Base-by-base conservation (phyloP, 73 alveolate genomes). In the Symbiodinium natans region DNA sequence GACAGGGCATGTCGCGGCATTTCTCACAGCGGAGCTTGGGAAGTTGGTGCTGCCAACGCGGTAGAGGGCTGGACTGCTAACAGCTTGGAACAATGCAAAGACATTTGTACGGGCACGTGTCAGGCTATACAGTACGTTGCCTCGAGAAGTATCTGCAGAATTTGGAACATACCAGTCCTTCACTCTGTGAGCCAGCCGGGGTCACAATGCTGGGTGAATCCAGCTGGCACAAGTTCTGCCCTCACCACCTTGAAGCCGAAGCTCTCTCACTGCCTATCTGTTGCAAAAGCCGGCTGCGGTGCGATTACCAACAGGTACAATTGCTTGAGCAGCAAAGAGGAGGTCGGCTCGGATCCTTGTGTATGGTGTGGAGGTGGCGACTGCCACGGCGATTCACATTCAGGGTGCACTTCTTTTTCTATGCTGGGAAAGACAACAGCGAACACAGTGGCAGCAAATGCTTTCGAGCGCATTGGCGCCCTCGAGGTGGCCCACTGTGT, bases 291-390 rank as follows among this genome's bases (percentile, higher is more conserved):
- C 54, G 97, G 97, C 39, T 90, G 97, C 68, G 80, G 33, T 6
- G 80, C 97, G 40, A 25, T 90, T 41, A 29, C 31, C 41, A 34
- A 71, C n/a, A 90, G 46, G 40, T 23, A 71, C 39, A 80, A 40
- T 39, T 90, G 97, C 80, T 85, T 90, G 40, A 90, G 97, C 97
- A 90, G 97, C 56, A 33, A 39, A 34, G 88, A 73, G 38, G 80
- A 46, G 1, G 36, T 9, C 36, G 17, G 40, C 43, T 3, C 46
- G 41, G 97, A 90, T 34, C 97, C 97, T 6, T 90, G 97, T 68
- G 97, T 90, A 34, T 90, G 97, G 97, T 90, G 97, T 71, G 97
- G 97, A 29, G 97, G 97, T 9, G 75, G n/a, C 48, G 89, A 90
- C 56, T 90, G 97, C 77, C 87, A 90, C 82, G 80, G 89, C 36